Evolutionary conservation across 2,329 filamentous ascomycete genomes (phyloP).

Genomic region (Aspergillus viridinutans): DNA sequence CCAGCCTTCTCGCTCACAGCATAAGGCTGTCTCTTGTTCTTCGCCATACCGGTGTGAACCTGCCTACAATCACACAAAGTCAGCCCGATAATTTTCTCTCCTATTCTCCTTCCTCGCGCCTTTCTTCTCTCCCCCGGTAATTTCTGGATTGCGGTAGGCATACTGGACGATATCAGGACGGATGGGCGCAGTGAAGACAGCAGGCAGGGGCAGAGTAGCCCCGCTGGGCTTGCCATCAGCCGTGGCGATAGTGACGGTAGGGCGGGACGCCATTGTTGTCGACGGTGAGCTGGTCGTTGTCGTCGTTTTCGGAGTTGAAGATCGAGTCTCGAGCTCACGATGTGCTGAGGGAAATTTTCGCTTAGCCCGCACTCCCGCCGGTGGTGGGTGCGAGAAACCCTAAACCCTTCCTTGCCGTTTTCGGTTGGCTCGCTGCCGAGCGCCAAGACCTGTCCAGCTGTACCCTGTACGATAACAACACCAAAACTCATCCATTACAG

Average conservation of each 20-base stretch:
- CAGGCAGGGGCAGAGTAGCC: slow-evolving; percentile 85
- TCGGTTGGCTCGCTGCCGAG: slow-evolving; percentile 9
- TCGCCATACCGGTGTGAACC: slow-evolving; percentile 97
- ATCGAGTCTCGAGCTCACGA: slow-evolving; percentile 26
- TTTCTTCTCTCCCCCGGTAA: slow-evolving; percentile 9
- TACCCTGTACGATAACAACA: not conserved
- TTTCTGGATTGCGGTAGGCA: slow-evolving; percentile 32
- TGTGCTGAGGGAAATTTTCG: slow-evolving; percentile 42
- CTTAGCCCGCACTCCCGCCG: slow-evolving; percentile 29
- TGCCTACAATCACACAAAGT: slow-evolving; percentile 45
- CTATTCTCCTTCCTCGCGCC: slow-evolving; percentile 3
- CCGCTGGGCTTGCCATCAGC: slow-evolving; percentile 91
- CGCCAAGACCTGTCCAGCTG: not conserved
- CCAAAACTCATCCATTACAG: not conserved
- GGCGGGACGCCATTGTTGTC: slow-evolving; percentile 83
- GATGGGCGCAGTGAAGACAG: slow-evolving; percentile 96
- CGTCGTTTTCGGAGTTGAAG: slow-evolving; percentile 35
- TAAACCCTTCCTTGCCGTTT: slow-evolving; percentile 33
- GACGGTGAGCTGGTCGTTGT: slow-evolving; percentile 36
- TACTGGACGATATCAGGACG: slow-evolving; percentile 98
- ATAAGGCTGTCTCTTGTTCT: slow-evolving; percentile 99
- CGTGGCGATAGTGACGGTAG: slow-evolving; percentile 95
- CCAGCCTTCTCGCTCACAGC: slow-evolving; percentile 99
- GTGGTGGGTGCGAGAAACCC: slow-evolving; percentile 28
- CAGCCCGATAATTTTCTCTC: slow-evolving; percentile 26